These are phyloP conservation scores for Calonectria fujianensis DNA, from an alignment of 2,329 filamentous ascomycete genomes.

Conservation along the genomic window DNA sequence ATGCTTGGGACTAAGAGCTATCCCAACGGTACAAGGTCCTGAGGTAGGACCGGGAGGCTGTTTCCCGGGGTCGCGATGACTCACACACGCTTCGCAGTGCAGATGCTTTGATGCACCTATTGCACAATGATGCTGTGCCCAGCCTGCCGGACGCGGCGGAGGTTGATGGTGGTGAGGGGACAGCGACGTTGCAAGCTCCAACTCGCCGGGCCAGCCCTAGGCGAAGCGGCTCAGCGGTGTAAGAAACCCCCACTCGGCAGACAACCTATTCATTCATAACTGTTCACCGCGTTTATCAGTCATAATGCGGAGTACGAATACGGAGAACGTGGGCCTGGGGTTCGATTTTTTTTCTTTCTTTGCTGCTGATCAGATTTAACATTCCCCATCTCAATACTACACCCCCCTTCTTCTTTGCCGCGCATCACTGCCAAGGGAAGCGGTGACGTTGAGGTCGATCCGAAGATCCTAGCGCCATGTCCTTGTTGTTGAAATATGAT, in stretches of 20 bases:
- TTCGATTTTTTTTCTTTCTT: not conserved
- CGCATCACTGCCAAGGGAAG: slow-evolving; percentile 48
- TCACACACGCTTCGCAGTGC: slow-evolving; percentile 47
- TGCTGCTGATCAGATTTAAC: slow-evolving; percentile 24
- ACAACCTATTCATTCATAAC: slow-evolving; percentile 30
- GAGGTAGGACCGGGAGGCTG: slow-evolving; percentile 26
- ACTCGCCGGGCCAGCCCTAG: slow-evolving; percentile 44
- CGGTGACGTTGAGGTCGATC: slow-evolving; percentile 42
- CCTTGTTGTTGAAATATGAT: slow-evolving; percentile 45
- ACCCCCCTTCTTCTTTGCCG: slow-evolving; percentile 46
- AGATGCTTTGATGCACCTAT: slow-evolving; percentile 27
- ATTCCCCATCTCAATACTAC: slow-evolving; percentile 17
- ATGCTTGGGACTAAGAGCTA: slow-evolving; percentile 22
- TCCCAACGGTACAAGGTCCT: slow-evolving; percentile 26
- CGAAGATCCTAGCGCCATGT: slow-evolving; percentile 35
- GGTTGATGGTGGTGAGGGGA: slow-evolving; percentile 20
- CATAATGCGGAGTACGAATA: slow-evolving; percentile 41
- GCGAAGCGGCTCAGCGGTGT: slow-evolving; percentile 47
- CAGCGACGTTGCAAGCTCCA: slow-evolving; percentile 47
- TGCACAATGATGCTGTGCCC: slow-evolving; percentile 37
- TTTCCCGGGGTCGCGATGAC: slow-evolving; percentile 49
- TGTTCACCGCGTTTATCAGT: slow-evolving; percentile 43
- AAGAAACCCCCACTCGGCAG: slow-evolving; percentile 41
- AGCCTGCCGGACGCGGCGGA: slow-evolving; percentile 28
- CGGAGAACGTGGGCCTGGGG: slow-evolving; percentile 33